phyloP scores from a whole-genome alignment of 2,329 filamentous ascomycete species.

The Colletotrichum sp. region DNA sequence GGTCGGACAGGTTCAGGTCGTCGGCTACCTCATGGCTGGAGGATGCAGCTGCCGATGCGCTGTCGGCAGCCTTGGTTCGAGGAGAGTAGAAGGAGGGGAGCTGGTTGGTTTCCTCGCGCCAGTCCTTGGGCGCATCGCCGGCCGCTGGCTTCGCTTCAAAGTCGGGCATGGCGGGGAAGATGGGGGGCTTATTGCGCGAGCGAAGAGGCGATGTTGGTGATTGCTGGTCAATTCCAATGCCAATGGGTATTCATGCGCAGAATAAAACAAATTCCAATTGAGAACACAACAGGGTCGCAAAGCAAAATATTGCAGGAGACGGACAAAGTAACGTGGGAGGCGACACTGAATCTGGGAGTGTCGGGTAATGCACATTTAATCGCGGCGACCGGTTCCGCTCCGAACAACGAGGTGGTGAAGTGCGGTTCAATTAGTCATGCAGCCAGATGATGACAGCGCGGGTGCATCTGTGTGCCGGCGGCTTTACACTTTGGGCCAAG shows the following conservation, averaged over 20 bases:
- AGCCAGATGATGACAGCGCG: constrained; percentile 4
- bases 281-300: background rate
- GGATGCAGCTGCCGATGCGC: constrained; percentile 22
- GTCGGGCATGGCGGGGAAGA: constrained; percentile 17
- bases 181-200: background rate
- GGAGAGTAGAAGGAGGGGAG: constrained; percentile 56
- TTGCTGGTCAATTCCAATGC: background rate
- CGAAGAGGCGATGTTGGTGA: background rate
- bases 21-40: constrained; percentile 8
- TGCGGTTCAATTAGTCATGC: constrained; percentile 20
- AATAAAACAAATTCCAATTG: background rate
- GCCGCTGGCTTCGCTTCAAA: constrained; percentile 27
- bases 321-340: background rate
- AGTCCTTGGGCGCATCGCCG: constrained; percentile 24
- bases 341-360: background rate
- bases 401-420: constrained; percentile 5
- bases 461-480: background rate
- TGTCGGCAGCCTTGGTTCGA: constrained; percentile 31
- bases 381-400: constrained; percentile 14
- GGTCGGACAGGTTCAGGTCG: constrained; percentile 18
- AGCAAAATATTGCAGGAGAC: background rate
- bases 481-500: background rate
- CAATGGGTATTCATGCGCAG: background rate
- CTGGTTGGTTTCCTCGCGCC: constrained; percentile 36
- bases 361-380: background rate